Base-by-base conservation (phyloP, 305 asterid genomes). In the Plantago coronopus region DNA sequence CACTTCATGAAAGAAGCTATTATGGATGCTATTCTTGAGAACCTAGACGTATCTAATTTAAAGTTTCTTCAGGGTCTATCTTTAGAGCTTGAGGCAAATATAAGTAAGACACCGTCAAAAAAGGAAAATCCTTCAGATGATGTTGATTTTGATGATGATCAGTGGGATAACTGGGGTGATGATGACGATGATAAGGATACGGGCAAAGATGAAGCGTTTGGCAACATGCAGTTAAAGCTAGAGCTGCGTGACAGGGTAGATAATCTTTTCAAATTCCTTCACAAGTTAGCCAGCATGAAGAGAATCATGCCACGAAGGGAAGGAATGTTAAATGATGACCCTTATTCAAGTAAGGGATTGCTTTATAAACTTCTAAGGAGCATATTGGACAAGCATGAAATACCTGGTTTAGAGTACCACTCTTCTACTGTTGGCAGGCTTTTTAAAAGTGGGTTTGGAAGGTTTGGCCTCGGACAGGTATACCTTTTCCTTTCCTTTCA, bases 391-490 rank as follows among this genome's bases (percentile, higher is more conserved):
- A 88, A 83, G 77, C 60, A 76, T 47, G 97, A 85, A 16, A 62
- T 93, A 64, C 94, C 96, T 68, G 97, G 93, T 25, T 65, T 93
- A 72, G 95, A 89, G 72, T 83, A 93, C 77, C 99, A 93, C 68
- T 87, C 99, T 20, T 89, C 99, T 54, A 78, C 99, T 13, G 99
- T 93, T 55, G 99, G 99, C 15, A 85, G 99, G 56, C 94, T 93
- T 63, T 89, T 93, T 25, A 93, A 93, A 74, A 93, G 96, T 56
- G 99, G 99, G 29, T 89, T 93, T 29, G 97, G 97, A 72, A 85
- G 99, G 76, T 83, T 93, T 65, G 99, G 99, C 70, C 94, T 93
- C 53, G 97, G 96, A 65, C 97, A 87, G 99, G 99, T 87, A 79
- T 54, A 49, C 14, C 51, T 61, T 4, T 44, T 51, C 20, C 10